Conservation (phyloP, 495 filamentous ascomycete species). For the Aspergillus heteromorphus region DNA sequence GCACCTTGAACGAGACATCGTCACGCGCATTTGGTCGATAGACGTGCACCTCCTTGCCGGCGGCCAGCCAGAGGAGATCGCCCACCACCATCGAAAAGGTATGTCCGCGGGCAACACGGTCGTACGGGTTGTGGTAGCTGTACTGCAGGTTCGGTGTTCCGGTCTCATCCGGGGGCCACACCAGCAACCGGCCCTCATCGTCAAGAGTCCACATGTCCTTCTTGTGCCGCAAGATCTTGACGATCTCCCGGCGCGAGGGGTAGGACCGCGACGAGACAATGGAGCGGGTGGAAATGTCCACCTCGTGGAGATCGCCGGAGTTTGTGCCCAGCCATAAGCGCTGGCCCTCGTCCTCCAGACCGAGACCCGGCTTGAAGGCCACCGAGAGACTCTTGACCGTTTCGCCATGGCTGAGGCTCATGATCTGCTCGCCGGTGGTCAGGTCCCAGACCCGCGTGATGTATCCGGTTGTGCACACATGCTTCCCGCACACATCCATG, state of each 20-base stretch:
- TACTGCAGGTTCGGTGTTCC: constrained; percentile 68
- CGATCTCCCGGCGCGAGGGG: constrained; percentile 75
- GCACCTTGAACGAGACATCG: constrained; percentile 63
- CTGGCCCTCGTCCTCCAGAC: constrained; percentile 71
- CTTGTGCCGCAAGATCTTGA: constrained; percentile 79
- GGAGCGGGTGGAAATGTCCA: constrained; percentile 68
- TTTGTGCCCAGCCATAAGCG: constrained; percentile 90
- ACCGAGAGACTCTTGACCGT: constrained; percentile 70
- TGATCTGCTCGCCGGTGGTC: constrained; percentile 69
- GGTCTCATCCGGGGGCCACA: constrained; percentile 78
- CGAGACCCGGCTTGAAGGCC: constrained; percentile 73
- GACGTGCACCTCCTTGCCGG: constrained; percentile 80
- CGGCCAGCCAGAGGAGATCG: constrained; percentile 79
- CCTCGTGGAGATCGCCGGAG: constrained; percentile 78
- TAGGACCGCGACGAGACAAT: constrained; percentile 62
- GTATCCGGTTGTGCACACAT: constrained; percentile 78
- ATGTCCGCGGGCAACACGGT: constrained; percentile 73
- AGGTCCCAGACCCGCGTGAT: constrained; percentile 84
- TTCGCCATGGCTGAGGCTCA: constrained; percentile 78
- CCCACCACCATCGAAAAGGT: constrained; percentile 80
- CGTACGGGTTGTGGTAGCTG: constrained; percentile 54
- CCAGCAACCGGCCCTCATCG: constrained; percentile 78
- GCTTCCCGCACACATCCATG: constrained; percentile 81
- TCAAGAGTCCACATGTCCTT: constrained; percentile 94
- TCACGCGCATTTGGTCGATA: constrained; percentile 69